Conservation (phyloP, 2,329 filamentous ascomycete genomes). For the Colletotrichum echinochloae region DNA sequence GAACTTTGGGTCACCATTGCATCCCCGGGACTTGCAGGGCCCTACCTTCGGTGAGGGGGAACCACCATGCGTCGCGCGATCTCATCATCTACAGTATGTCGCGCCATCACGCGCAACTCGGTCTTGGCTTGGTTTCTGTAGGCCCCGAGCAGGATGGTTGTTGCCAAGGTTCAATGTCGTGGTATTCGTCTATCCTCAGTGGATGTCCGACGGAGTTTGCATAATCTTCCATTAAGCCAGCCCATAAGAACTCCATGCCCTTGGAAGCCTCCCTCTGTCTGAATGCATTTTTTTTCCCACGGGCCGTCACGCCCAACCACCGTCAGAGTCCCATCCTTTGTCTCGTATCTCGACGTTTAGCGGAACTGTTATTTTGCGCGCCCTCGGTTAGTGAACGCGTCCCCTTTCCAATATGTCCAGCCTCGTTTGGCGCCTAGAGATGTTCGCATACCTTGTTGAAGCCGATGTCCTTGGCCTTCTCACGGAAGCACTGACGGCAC, state of each 20-base stretch:
- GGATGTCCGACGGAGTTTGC: constrained; percentile 56
- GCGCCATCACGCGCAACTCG: constrained; percentile 26
- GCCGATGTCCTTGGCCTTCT: constrained; percentile 79
- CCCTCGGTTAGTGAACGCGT: constrained; percentile 38
- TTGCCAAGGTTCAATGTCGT: constrained; percentile 53
- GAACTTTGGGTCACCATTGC: constrained; percentile 33
- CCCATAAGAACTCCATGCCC: constrained; percentile 55
- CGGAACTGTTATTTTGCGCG: constrained; percentile 49
- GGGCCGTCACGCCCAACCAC: constrained; percentile 47
- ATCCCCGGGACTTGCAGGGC: constrained; percentile 29
- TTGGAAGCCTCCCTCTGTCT: constrained; percentile 58
- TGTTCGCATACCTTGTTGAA: constrained; percentile 73
- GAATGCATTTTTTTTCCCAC: constrained; percentile 51
- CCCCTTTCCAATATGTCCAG: background rate
- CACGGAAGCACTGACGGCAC: constrained; percentile 83
- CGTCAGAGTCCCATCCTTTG: constrained; percentile 35
- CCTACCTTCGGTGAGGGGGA: constrained; percentile 9
- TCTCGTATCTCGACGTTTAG: constrained; percentile 47
- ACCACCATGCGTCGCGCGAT: constrained; percentile 17
- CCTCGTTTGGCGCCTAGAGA: background rate
- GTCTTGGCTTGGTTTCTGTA: constrained; percentile 3
- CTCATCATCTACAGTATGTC: constrained; percentile 11
- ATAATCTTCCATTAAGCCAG: constrained; percentile 57
- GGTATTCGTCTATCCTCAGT: constrained; percentile 58
- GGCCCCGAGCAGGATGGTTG: constrained; percentile 26